Evolutionary conservation across 371 early-diverging fungal species (phyloP), one percentile per base, ranked within the genome.

Genomic region (Actinomortierella ambigua): DNA sequence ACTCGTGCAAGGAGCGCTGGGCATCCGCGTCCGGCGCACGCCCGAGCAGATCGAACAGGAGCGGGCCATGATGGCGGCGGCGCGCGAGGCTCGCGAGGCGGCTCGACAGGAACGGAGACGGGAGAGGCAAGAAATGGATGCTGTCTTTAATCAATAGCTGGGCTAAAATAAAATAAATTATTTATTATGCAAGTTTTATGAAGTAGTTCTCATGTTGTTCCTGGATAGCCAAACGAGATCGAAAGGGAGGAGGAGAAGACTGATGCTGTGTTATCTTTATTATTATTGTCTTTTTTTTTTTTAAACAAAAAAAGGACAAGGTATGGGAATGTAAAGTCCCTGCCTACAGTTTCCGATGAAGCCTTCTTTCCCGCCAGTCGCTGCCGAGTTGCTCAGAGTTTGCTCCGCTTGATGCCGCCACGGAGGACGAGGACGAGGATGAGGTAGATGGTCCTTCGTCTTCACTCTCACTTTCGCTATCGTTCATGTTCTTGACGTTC

Each of bases 1-100:
- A 57, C 54, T 84, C 18, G 79, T 84, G 15, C 79, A 79, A 47
- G 79, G 79, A 20, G 84, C 84, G 13, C 63, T 84, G 42, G 84
- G 84, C 4, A 64, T 82, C 18, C 65, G 77, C 42, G 75, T 71
- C 11, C 23, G 70, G 22, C 70, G 77, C 43, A 78, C 84, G 3
- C 76, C 81, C n/a, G 84, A 84, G 34, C 84, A 84, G 53, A 66
- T 71, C 27, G 73, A 66, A 0, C 66, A 71, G 26, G 73, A 71
- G 34, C 65, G 65, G 50, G 73, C 73, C 27, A 9, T 23, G 47
- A 4, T 24, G 1, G 49, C 46, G 66, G 73, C 62, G 44, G 73
- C 73, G 3, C 66, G 73, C 3, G 63, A 71, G 8, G 63, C 61
- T 1, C 73, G 34, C 65, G 39, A 53, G 73, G 26, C 63, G 57